Conservation (phyloP, 768 basidiomycete genomes). For the Amanita phalloides region DNA sequence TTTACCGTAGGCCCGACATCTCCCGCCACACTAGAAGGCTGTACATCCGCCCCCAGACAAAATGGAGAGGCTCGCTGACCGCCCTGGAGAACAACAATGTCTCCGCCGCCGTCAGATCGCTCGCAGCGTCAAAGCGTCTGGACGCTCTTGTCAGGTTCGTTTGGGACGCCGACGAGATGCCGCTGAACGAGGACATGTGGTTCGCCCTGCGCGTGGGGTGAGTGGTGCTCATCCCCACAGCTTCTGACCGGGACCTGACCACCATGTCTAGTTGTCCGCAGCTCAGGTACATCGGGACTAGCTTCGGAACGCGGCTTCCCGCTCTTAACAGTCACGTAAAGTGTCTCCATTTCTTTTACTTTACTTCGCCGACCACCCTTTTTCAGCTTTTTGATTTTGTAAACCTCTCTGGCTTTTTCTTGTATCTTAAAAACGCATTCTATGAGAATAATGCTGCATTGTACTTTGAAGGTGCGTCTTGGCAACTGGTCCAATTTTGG, state of each 20-base stretch:
- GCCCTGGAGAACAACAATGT: conserved; percentile 24
- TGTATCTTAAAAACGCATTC: conserved; percentile 50
- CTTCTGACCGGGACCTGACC: neutral
- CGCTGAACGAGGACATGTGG: conserved; percentile 70
- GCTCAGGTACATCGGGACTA: conserved; percentile 49
- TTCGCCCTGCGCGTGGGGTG: conserved; percentile 59
- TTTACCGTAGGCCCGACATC: conserved; percentile 37
- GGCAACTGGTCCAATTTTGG: neutral
- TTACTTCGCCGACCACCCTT: neutral
- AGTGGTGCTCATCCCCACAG: conserved; percentile 8
- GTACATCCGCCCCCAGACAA: conserved; percentile 30
- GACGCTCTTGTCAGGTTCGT: conserved; percentile 58
- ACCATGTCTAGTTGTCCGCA: conserved; percentile 44
- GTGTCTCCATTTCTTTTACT: conserved; percentile 1
- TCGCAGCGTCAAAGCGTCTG: conserved; percentile 36
- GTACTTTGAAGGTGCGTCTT: conserved; percentile 39
- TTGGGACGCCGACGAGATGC: conserved; percentile 65
- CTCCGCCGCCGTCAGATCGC: conserved; percentile 39
- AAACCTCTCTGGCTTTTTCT: conserved; percentile 49
- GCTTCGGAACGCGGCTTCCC: conserved; percentile 52
- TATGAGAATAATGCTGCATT: conserved; percentile 50
- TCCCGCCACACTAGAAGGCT: conserved; percentile 62
- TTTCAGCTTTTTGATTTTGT: conserved; percentile 58
- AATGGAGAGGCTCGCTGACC: conserved; percentile 13
- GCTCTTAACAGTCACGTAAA: conserved; percentile 46